phyloP scores from a whole-genome alignment of 306 rosid species.

The Cucurbita argyrosperma region DNA sequence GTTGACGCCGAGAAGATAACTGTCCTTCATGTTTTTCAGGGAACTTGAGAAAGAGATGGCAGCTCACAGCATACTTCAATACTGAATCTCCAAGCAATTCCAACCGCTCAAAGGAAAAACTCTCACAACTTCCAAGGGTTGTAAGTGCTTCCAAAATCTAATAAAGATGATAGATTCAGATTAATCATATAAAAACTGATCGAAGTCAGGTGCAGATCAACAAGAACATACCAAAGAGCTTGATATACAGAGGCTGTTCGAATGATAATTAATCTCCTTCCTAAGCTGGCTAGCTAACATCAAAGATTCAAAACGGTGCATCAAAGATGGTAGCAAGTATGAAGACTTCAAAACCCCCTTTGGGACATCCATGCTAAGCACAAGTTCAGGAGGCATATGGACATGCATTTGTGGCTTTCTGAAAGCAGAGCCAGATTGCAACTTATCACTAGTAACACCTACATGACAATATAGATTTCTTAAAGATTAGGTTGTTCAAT shows the following conservation, averaged over 20 bases:
- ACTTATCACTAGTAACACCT: slow-evolving; percentile 31
- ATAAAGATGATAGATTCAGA: slow-evolving; percentile 9
- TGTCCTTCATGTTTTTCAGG: slow-evolving; percentile 72
- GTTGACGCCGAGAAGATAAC: slow-evolving; percentile 33
- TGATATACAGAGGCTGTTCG: slow-evolving; percentile 29
- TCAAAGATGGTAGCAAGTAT: slow-evolving; percentile 72
- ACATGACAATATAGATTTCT: not conserved
- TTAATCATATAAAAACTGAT: not conserved
- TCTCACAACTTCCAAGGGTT: slow-evolving; percentile 63
- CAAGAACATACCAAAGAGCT: slow-evolving; percentile 50
- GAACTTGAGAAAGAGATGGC: slow-evolving; percentile 68
- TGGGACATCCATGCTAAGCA: slow-evolving; percentile 34
- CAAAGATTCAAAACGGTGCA: slow-evolving; percentile 70
- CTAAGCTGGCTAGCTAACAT: slow-evolving; percentile 90
- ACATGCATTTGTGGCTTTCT: slow-evolving; percentile 45
- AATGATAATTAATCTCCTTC: slow-evolving; percentile 39
- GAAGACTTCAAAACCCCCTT: slow-evolving; percentile 50
- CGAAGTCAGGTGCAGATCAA: not conserved
- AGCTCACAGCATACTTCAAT: slow-evolving; percentile 66
- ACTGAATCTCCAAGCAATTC: slow-evolving; percentile 96
- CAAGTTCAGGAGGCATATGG: slow-evolving; percentile 86
- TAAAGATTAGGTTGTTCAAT: not conserved
- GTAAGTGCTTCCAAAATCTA: slow-evolving; percentile 89
- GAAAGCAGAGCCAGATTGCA: slow-evolving; percentile 15
- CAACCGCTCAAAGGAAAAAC: slow-evolving; percentile 81